Base-by-base conservation (phyloP, 768 basidiomycete genomes). In the Boletus sp. region DNA sequence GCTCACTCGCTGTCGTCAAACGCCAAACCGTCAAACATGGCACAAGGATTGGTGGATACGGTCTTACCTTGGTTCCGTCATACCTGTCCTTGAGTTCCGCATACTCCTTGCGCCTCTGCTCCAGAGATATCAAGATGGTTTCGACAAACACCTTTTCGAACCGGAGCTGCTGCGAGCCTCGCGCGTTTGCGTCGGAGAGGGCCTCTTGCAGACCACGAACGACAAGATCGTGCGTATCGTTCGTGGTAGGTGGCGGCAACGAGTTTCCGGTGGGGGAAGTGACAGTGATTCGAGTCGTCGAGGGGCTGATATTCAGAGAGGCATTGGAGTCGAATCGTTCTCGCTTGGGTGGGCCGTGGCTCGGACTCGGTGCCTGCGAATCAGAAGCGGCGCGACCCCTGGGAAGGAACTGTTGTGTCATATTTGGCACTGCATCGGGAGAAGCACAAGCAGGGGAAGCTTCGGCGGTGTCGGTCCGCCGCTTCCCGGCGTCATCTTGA, bases 61-160 rank as follows among this genome's bases (percentile, higher is more conserved):
- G n/a, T 70, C 82, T 56, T 59, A 96, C 96, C 83, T 94, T 92
- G 68, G 90, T 84, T 10, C 88, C 87, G 66, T 94, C 91, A 56
- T 96, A 82, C 69, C 83, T 90, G 51, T 72, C 78, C 67, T 87
- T 92, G 64, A 97, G 74, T 43, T 83, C 80, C 33, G 70, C 57
- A 56, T 81, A 80, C 53, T 87, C 86, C 25, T 77, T 74, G 64
- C 82, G 82, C 47, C 82, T 77, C 27, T 82, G 77, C 58, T 90
- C 85, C 52, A 96, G 71, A 51, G 84, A 79, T 25, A 71, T 70
- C 43, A 95, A 64, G 19, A 94, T 81, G 11, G 81, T 79, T 64
- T 88, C 86, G 9, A 94, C 75, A 55, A 94, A 81, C 34, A 70
- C 78, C n/a, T 82, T 77, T 60, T 95, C 91, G 13, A 98, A 73